Conservation (phyloP, 2,329 filamentous ascomycete species). For the Claviceps arundinis region DNA sequence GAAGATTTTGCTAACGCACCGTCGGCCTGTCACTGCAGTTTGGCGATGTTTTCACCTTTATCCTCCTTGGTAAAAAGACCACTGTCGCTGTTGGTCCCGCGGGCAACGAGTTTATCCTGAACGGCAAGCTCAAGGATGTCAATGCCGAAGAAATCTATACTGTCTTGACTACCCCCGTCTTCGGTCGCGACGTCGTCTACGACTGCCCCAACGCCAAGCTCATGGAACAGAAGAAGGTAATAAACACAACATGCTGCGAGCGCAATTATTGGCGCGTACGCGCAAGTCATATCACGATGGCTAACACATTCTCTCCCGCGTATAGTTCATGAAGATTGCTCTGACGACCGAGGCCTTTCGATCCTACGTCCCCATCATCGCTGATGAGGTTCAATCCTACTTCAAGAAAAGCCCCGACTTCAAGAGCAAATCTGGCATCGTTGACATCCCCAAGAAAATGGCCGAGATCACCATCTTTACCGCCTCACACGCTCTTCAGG, state of each 20-base stretch:
- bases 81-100: slow-evolving; percentile 72
- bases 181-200: slow-evolving; percentile 78
- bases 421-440: slow-evolving; percentile 52
- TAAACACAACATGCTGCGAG: no score
- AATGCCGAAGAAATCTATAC: slow-evolving; percentile 85
- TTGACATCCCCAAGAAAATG: slow-evolving; percentile 63
- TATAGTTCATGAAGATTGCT: slow-evolving; percentile 66
- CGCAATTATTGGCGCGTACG: background rate
- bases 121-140: slow-evolving; percentile 80
- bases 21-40: slow-evolving; percentile 37
- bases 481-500: slow-evolving; percentile 73
- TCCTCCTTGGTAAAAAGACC: slow-evolving; percentile 78
- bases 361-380: slow-evolving; percentile 66
- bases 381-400: slow-evolving; percentile 59
- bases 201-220: slow-evolving; percentile 84
- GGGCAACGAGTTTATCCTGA: slow-evolving; percentile 84
- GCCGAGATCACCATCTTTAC: slow-evolving; percentile 85
- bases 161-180: slow-evolving; percentile 57
- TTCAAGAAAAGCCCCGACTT: slow-evolving; percentile 54
- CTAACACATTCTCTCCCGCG: background rate
- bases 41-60: slow-evolving; percentile 80
- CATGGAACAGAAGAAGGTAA: slow-evolving; percentile 91
- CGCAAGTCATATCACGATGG: background rate
- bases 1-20: background rate
- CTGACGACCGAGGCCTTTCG: slow-evolving; percentile 63